Evolutionary conservation across 2,329 filamentous ascomycete genomes (phyloP).

Genomic region (Fusarium brachygibbosum): DNA sequence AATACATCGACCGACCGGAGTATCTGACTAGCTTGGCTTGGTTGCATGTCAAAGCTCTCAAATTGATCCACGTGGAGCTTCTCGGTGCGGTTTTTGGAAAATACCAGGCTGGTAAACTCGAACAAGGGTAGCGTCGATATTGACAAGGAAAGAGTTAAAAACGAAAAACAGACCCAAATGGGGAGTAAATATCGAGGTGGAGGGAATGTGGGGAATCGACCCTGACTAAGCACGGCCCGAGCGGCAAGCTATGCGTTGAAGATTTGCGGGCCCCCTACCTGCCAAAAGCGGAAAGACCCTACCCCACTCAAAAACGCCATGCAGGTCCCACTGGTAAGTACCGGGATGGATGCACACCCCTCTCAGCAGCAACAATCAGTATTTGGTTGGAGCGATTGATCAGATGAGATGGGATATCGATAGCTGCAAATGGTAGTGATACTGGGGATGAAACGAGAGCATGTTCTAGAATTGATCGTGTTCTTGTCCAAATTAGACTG

Average conservation of each 20-base stretch:
- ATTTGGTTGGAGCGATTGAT: not conserved
- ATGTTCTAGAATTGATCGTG: not conserved
- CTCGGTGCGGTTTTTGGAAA: not conserved
- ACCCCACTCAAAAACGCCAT: not conserved
- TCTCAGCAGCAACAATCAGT: not conserved
- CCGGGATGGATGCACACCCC: not conserved
- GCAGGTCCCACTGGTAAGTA: not conserved
- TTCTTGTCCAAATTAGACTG: not conserved
- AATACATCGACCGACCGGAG: not conserved
- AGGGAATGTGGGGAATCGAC: not conserved
- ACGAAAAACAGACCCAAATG: not conserved
- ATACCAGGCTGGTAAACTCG: not conserved
- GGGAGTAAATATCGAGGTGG: constrained; percentile 7
- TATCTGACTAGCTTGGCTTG: not conserved
- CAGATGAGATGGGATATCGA: constrained; percentile 1
- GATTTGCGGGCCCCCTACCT: no score
- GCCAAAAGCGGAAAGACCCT: no score
- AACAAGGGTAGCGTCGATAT: constrained; percentile 13
- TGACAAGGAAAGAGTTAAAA: not conserved
- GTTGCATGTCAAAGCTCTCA: not conserved
- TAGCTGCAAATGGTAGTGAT: not conserved
- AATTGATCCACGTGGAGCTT: constrained; percentile 2
- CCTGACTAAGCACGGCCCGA: constrained; percentile 1
- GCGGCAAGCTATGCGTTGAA: not conserved
- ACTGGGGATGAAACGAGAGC: not conserved